These are phyloP conservation scores for Mycena latifolia DNA, from an alignment of 768 basidiomycete genomes.

Conservation along the genomic window DNA sequence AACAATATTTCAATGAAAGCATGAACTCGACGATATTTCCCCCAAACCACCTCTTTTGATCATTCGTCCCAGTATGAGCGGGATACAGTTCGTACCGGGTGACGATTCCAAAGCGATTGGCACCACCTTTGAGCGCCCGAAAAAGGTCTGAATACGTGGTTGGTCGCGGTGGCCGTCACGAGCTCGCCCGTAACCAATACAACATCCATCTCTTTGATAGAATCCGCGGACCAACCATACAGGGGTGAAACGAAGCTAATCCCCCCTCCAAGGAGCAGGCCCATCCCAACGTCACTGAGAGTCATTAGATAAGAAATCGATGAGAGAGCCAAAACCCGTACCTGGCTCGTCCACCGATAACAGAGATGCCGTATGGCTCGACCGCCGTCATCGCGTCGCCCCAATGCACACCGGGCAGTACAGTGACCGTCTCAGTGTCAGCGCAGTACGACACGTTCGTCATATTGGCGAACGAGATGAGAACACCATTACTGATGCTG, in stretches of 20 bases:
- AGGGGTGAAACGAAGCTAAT: too few species aligned
- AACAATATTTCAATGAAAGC: background rate
- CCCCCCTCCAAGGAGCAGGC: too few species aligned
- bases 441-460: constrained; percentile 45
- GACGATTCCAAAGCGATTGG: constrained; percentile 59
- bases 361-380: constrained; percentile 53
- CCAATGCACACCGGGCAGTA: constrained; percentile 57
- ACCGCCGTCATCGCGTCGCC: constrained; percentile 50
- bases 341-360: constrained; percentile 47
- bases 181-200: too few species aligned
- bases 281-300: too few species aligned
- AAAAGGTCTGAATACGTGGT: constrained; percentile 57
- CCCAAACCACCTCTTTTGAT: too few species aligned
- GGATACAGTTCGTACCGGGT: constrained; percentile 56
- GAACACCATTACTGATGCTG: constrained; percentile 53
- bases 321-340: background rate
- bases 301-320: background rate
- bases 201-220: too few species aligned
- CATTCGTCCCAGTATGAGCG: constrained; percentile 51
- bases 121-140: constrained; percentile 57
- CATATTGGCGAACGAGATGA: constrained; percentile 54
- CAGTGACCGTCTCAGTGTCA: constrained; percentile 48
- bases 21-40: constrained; percentile 48
- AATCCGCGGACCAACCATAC: too few species aligned
- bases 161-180: too few species aligned